These are phyloP conservation scores for Suhomyces yuchorum DNA, from an alignment of 1,139 yeast species.

Conservation along the genomic window DNA sequence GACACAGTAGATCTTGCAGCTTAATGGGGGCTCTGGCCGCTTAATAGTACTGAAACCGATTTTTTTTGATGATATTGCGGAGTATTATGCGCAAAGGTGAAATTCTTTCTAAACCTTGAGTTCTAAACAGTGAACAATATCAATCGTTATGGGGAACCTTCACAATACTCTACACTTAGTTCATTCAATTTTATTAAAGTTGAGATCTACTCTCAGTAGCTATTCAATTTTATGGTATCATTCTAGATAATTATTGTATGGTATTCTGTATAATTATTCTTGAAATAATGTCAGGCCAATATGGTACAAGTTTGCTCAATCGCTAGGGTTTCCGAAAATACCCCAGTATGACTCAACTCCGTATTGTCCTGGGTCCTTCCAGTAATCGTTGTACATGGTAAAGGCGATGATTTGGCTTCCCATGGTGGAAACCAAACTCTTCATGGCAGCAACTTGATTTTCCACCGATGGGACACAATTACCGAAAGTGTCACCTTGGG, in stretches of 20 bases:
- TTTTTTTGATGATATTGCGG: too few relatives aligned
- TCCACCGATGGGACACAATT: slow-evolving; percentile 67
- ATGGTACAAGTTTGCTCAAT: slow-evolving; percentile 5
- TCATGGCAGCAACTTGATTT: slow-evolving; percentile 64
- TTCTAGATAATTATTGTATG: not conserved
- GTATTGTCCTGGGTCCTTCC: slow-evolving; percentile 72
- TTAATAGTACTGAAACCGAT: too few relatives aligned
- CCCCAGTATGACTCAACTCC: slow-evolving; percentile 80
- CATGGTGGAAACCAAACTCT: slow-evolving; percentile 54
- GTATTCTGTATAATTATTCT: slow-evolving; percentile 1
- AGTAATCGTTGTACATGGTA: slow-evolving; percentile 74
- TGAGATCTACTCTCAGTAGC: not conserved
- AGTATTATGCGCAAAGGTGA: too few relatives aligned
- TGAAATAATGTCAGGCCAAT: not conserved
- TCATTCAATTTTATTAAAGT: too few relatives aligned
- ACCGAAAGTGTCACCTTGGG: slow-evolving; percentile 65
- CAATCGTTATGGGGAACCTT: too few relatives aligned
- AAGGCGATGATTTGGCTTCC: slow-evolving; percentile 63
- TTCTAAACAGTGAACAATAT: too few relatives aligned
- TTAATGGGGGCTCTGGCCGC: too few relatives aligned
- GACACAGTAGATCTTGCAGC: too few relatives aligned
- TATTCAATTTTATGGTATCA: not conserved
- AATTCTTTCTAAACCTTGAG: too few relatives aligned
- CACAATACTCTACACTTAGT: too few relatives aligned
- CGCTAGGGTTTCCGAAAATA: slow-evolving; percentile 21